A percentile compares a stretch with the other conserved stretches of the same genome.
Conservation (phyloP, 2,329 filamentous ascomycete genomes). For the Diaporthe humulicola region DNA sequence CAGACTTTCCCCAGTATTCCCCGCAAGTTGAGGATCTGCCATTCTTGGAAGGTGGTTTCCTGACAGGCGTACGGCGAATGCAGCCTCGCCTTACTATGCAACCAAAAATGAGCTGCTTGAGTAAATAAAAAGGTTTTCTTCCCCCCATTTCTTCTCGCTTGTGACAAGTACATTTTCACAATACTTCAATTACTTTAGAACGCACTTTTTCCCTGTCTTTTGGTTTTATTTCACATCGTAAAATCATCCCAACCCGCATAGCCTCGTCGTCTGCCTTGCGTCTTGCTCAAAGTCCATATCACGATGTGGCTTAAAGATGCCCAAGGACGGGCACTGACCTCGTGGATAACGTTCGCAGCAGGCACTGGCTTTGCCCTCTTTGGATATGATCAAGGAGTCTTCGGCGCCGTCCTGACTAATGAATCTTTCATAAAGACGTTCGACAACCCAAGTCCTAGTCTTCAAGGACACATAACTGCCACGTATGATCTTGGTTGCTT, state of each 20-base stretch:
- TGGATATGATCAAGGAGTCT: constrained; percentile 22
- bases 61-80: background rate
- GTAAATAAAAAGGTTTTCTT: background rate
- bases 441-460: background rate
- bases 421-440: constrained; percentile 7
- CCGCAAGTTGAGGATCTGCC: background rate
- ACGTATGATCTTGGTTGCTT: constrained; percentile 14
- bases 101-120: too few species aligned
- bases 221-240: too few species aligned
- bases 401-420: background rate
- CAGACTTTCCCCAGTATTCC: background rate
- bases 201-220: too few species aligned
- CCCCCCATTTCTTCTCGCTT: background rate
- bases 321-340: background rate
- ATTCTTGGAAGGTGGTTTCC: background rate
- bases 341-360: background rate
- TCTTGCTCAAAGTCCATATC: background rate
- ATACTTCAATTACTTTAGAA: too few species aligned
- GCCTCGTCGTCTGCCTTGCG: background rate
- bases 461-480: background rate
- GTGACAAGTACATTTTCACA: background rate
- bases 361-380: constrained; percentile 1
- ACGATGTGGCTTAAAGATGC: background rate
- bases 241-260: background rate
- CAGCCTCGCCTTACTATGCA: background rate